Evolutionary conservation across 208 protist species (phyloP).

Genomic region (Crithidia mellificae): DNA sequence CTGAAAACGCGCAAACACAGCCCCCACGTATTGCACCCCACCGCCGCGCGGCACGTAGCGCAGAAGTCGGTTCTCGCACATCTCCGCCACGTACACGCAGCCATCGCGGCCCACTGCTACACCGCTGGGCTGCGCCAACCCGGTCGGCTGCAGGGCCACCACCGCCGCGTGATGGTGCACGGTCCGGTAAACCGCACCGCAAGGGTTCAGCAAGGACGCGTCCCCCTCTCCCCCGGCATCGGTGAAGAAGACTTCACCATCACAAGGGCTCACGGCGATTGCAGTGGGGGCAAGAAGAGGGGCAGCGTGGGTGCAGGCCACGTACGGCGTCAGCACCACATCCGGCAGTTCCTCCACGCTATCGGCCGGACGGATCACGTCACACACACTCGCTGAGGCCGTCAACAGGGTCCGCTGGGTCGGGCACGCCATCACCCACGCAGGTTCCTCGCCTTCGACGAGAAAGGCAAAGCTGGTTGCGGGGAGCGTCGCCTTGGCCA

Average conservation of each 20-base stretch:
- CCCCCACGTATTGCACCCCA: slow-evolving; percentile 46
- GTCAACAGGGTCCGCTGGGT: background rate
- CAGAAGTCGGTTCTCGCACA: slow-evolving; percentile 60
- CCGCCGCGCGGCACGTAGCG: slow-evolving; percentile 56
- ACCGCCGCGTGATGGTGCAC: slow-evolving; percentile 48
- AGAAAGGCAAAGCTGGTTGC: slow-evolving; percentile 33
- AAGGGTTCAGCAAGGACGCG: slow-evolving; percentile 48
- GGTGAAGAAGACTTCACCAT: slow-evolving; percentile 71
- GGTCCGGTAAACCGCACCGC: slow-evolving; percentile 69
- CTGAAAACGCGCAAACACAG: slow-evolving; percentile 62
- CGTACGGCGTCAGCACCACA: slow-evolving; percentile 13
- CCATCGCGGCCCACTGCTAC: slow-evolving; percentile 53
- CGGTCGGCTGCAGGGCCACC: slow-evolving; percentile 53
- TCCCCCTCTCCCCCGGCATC: slow-evolving; percentile 70
- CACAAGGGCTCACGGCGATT: slow-evolving; percentile 37
- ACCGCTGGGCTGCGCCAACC: slow-evolving; percentile 51
- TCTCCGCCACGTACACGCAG: slow-evolving; percentile 69
- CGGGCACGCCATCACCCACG: slow-evolving; percentile 22
- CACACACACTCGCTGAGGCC: background rate
- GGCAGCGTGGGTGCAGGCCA: slow-evolving; percentile 45
- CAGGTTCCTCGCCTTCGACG: slow-evolving; percentile 37
- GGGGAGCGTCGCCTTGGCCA: background rate
- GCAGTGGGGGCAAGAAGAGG: slow-evolving; percentile 53
- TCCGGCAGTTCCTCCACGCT: background rate
- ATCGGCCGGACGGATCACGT: background rate